Conservation (phyloP, 495 filamentous ascomycete genomes). For the Hyphodiscus hymeniophilus region DNA sequence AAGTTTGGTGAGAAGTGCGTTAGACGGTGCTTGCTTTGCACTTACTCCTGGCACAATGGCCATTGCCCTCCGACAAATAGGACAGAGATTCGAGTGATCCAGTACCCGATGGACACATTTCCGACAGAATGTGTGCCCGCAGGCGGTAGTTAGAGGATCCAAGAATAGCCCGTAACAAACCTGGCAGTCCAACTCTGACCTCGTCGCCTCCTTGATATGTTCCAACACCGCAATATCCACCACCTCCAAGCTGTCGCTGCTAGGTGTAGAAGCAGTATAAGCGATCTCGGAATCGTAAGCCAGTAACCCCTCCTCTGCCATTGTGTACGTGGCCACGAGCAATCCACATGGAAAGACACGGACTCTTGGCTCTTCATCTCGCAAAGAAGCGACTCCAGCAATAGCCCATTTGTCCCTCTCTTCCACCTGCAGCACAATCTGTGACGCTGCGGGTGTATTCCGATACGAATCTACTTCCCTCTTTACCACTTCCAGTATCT, state of each 20-base stretch:
- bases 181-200: constrained; percentile 74
- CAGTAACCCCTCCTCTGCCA: constrained; percentile 48
- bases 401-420: constrained; percentile 35
- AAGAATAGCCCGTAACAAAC: constrained; percentile 74
- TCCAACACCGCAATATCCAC: constrained; percentile 46
- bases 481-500: constrained; percentile 48
- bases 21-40: constrained; percentile 45
- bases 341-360: constrained; percentile 41
- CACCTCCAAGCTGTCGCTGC: constrained; percentile 28
- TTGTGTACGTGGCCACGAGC: constrained; percentile 49
- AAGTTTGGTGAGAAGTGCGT: constrained; percentile 50
- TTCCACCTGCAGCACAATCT: constrained; percentile 28
- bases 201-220: constrained; percentile 48
- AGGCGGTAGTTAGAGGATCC: constrained; percentile 75
- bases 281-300: constrained; percentile 42
- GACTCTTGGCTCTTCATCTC: constrained; percentile 24
- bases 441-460: constrained; percentile 19
- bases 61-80: constrained; percentile 63
- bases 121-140: constrained; percentile 86
- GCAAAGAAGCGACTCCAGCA: constrained; percentile 31
- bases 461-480: constrained; percentile 33
- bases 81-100: constrained; percentile 69
- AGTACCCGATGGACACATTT: constrained; percentile 65
- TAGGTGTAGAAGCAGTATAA: constrained; percentile 27
- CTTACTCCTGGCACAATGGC: constrained; percentile 48